Conservation (phyloP, 805 yeast species). For the Starmerella ratchasimensis region DNA sequence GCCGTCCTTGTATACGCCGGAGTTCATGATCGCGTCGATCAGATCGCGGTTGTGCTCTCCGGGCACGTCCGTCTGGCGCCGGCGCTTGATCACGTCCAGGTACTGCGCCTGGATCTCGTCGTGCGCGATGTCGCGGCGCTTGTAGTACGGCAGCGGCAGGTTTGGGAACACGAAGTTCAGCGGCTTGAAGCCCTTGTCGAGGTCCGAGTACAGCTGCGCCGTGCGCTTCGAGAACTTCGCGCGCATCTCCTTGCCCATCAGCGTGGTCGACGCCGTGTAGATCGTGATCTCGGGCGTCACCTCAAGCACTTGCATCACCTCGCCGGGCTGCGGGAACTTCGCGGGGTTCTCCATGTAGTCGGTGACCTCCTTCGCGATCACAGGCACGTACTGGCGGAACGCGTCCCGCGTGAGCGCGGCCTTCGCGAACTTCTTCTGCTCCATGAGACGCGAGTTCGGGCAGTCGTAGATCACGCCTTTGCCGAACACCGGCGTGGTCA, state of each 20-base stretch:
- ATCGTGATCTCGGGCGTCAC: conserved; percentile 92
- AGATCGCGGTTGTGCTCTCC: conserved; percentile 80
- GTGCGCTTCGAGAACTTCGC: conserved; percentile 64
- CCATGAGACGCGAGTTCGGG: conserved; percentile 88
- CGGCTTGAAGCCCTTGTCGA: conserved; percentile 95
- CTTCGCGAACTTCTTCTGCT: conserved; percentile 94
- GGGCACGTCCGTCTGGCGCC: conserved; percentile 41
- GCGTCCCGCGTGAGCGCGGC: conserved; percentile 75
- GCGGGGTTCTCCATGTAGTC: conserved; percentile 40
- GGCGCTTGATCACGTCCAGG: conserved; percentile 56
- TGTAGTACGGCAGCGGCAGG: conserved; percentile 76
- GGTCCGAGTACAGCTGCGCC: conserved; percentile 74
- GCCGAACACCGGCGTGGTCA: conserved; percentile 99
- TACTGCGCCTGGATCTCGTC: conserved; percentile 65
- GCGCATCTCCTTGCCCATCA: conserved; percentile 87
- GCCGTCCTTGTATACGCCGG: conserved; percentile 85
- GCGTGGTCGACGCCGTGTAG: conserved; percentile 85
- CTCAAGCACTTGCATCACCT: conserved; percentile 41
- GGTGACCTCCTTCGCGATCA: conserved; percentile 63
- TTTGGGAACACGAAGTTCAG: conserved; percentile 90
- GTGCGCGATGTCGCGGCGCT: conserved; percentile 80
- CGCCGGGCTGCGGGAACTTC: conserved; percentile 25
- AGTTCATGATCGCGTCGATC: conserved; percentile 72
- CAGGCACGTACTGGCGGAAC: conserved; percentile 75
- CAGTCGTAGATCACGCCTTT: conserved; percentile 96